Evolutionary conservation across 768 basidiomycete genomes (phyloP), one percentile per base, ranked within the genome.

Genomic region (Galerina sulciceps): DNA sequence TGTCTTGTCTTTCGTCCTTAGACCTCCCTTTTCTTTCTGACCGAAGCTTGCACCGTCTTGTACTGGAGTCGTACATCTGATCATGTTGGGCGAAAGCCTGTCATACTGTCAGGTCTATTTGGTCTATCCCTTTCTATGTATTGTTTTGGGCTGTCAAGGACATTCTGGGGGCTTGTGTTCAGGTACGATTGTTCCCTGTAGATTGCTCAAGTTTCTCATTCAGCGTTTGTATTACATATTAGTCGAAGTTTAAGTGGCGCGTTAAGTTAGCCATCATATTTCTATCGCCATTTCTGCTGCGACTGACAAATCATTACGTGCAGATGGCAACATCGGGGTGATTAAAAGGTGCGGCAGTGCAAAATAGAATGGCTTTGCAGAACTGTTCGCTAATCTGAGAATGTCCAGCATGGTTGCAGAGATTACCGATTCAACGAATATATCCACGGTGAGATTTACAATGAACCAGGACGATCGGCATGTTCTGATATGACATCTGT

Each of bases 1-100:
- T 20, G 26, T 26, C 35, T 20, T 20, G 4, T 9, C 9, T 34
- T 60, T 42, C 18, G 17, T 13, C 31, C 41, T 3, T 59, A 93
- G 91, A 85, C 90, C 80, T 92, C 91, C 0, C 66, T 90, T 9
- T 93, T 91, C 73, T 93, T 87, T 62, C 76, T 89, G 10, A 86
- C 89, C 0, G 88, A 92, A 72, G 90, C 89, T 0, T 70, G 84
- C 52, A 90, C 88, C 2, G 86, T 91, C 17, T 71, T 92, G 11
- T 84, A 90, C 61, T 93, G 90, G 90, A 87, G 88, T 68, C 83
- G 88, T 10, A 56, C 85, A 14, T 91, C 90, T 13, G 91, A 93
- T 59, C 76, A 79, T 38, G 71, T 92, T 34, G 91, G 91, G 14
- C 85, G 91, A 42, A 91, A 88, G 62, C 90, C 91, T 0, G 85